Conservation (phyloP, 768 basidiomycete genomes). For the Rhodotorula paludigena region DNA sequence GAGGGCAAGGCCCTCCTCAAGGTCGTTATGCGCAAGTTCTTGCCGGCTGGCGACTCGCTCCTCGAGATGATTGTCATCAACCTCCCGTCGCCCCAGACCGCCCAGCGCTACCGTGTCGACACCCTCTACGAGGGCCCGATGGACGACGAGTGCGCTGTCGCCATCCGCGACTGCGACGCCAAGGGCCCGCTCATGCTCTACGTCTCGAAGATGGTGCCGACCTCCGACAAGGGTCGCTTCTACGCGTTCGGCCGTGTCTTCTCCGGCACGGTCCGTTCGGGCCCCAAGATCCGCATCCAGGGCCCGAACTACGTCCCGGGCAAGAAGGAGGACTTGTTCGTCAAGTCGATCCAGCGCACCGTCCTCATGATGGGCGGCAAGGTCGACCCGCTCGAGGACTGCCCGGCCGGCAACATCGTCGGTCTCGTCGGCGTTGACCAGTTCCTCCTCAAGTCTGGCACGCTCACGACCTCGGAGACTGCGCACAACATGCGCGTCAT, state of each 20-base stretch:
- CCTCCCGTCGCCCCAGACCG: conserved; percentile 93
- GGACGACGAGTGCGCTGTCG: conserved; percentile 99
- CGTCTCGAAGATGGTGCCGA: conserved; percentile 98
- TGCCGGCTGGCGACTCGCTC: conserved; percentile 96
- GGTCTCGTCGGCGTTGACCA: conserved; percentile 99
- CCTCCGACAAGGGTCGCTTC: conserved; percentile 99
- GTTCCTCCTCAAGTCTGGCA: conserved; percentile 99
- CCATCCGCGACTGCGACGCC: conserved; percentile 96
- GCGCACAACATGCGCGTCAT: conserved; percentile 99
- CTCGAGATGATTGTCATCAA: conserved; percentile 99
- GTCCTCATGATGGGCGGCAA: conserved; percentile 99
- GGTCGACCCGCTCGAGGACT: conserved; percentile 98
- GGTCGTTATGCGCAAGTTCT: conserved; percentile 97
- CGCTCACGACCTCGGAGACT: conserved; percentile 93
- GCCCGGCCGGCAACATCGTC: conserved; percentile 95
- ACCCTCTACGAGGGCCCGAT: conserved; percentile 99
- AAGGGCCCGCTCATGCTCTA: conserved; percentile 94
- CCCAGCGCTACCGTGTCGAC: conserved; percentile 97
- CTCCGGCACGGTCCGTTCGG: conserved; percentile 92
- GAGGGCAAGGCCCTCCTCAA: conserved; percentile 96
- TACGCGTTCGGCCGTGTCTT: conserved; percentile 99
- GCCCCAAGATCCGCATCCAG: conserved; percentile 98
- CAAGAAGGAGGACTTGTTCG: conserved; percentile 95
- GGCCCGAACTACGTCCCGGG: conserved; percentile 98
- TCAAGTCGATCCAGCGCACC: conserved; percentile 97